Conservation (phyloP, 2,329 filamentous ascomycete genomes). For the Metarhizium brunneum region DNA sequence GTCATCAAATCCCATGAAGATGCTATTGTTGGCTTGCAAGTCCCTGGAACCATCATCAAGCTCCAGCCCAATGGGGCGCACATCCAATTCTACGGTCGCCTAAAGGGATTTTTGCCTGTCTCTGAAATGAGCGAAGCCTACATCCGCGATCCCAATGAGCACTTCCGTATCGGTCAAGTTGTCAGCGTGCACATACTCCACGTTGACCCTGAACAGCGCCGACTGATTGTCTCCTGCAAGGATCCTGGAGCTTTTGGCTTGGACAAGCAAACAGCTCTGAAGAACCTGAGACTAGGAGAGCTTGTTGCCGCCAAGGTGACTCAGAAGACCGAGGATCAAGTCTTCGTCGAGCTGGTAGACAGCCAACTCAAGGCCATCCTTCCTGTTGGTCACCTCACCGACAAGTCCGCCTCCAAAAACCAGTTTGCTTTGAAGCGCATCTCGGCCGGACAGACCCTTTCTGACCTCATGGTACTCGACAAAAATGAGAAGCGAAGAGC, state of each 20-base stretch:
- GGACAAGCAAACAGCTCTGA: slow-evolving; percentile 68
- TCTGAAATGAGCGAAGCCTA: slow-evolving; percentile 98
- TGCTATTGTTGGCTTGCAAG: slow-evolving; percentile 64
- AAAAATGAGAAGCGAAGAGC: slow-evolving; percentile 71
- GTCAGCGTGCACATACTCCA: slow-evolving; percentile 83
- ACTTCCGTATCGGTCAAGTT: slow-evolving; percentile 86
- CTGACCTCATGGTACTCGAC: slow-evolving; percentile 76
- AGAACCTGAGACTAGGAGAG: slow-evolving; percentile 62
- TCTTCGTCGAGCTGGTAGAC: slow-evolving; percentile 67
- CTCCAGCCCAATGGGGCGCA: slow-evolving; percentile 71
- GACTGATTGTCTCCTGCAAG: slow-evolving; percentile 86
- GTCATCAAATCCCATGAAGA: slow-evolving; percentile 71
- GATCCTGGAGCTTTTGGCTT: slow-evolving; percentile 69
- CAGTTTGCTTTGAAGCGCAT: slow-evolving; percentile 70
- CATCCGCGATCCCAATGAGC: slow-evolving; percentile 78
- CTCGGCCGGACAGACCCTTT: slow-evolving; percentile 71
- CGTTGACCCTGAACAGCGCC: slow-evolving; percentile 60
- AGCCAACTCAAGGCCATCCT: slow-evolving; percentile 70
- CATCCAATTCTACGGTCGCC: slow-evolving; percentile 80
- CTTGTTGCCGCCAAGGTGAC: slow-evolving; percentile 70
- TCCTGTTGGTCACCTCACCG: slow-evolving; percentile 69
- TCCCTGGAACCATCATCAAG: slow-evolving; percentile 79
- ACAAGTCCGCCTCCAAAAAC: slow-evolving; percentile 74
- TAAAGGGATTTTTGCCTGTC: slow-evolving; percentile 82
- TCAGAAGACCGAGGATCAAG: slow-evolving; percentile 70